These are phyloP conservation scores for Leccinum boreale DNA, from an alignment of 768 basidiomycete species.

Conservation along the genomic window DNA sequence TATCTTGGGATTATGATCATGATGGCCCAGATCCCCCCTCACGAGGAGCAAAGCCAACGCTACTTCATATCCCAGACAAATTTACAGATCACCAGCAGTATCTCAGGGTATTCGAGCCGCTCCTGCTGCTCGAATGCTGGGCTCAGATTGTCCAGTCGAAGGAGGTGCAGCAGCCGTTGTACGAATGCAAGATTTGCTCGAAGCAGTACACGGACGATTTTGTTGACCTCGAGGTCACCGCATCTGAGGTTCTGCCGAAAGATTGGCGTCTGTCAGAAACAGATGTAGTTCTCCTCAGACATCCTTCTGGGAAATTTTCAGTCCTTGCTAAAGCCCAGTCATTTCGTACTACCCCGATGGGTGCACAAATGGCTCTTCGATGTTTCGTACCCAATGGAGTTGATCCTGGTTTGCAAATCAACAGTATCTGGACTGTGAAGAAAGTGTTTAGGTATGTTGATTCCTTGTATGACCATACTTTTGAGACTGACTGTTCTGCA, in stretches of 20 bases:
- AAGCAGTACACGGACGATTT: conserved; percentile 79
- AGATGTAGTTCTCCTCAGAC: conserved; percentile 79
- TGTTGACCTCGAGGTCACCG: conserved; percentile 70
- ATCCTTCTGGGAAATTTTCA: conserved; percentile 48
- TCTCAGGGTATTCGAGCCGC: conserved; percentile 72
- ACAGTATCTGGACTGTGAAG: conserved; percentile 67
- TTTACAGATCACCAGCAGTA: conserved; percentile 72
- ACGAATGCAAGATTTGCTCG: conserved; percentile 61
- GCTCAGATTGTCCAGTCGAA: conserved; percentile 79
- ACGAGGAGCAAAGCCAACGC: conserved; percentile 29
- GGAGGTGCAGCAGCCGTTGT: conserved; percentile 52
- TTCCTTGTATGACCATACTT: background rate
- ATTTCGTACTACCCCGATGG: conserved; percentile 40
- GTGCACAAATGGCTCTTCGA: conserved; percentile 57
- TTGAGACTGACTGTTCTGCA: conserved; percentile 31
- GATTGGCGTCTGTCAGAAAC: conserved; percentile 79
- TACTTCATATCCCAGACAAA: conserved; percentile 53
- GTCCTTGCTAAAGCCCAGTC: conserved; percentile 71
- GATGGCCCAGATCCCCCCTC: conserved; percentile 59
- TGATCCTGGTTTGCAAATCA: conserved; percentile 62
- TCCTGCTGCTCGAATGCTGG: conserved; percentile 89
- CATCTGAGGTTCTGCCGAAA: conserved; percentile 55
- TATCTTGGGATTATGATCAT: conserved; percentile 87
- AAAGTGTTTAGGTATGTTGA: conserved; percentile 73
- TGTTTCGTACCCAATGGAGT: conserved; percentile 41